These are phyloP conservation scores for Euphorbia celastroides DNA, from an alignment of 441 rosid species.

Conservation along the genomic window DNA sequence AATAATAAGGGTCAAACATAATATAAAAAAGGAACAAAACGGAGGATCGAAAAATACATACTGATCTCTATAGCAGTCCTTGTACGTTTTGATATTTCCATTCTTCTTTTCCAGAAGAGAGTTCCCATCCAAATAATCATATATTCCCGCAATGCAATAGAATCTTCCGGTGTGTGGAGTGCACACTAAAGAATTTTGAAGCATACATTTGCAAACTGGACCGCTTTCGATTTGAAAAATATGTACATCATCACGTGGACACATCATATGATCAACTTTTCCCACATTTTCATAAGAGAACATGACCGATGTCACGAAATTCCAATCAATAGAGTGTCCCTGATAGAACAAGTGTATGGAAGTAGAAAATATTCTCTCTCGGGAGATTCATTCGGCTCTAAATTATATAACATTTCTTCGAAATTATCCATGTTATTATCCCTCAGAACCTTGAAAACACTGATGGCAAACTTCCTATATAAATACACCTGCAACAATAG, in stretches of 20 bases:
- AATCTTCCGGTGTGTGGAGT: slow-evolving; percentile 68
- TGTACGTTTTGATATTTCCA: slow-evolving; percentile 39
- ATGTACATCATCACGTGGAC: slow-evolving; percentile 29
- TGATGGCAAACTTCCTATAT: slow-evolving; percentile 62
- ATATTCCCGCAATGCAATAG: slow-evolving; percentile 52
- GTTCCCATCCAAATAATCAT: slow-evolving; percentile 37
- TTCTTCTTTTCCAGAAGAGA: slow-evolving; percentile 42
- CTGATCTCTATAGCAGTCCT: slow-evolving; percentile 45
- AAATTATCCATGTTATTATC: slow-evolving; percentile 35
- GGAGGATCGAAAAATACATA: slow-evolving; percentile 20
- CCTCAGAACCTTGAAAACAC: slow-evolving; percentile 56
- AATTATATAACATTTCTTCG: slow-evolving; percentile 29
- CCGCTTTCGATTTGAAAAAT: slow-evolving; percentile 48
- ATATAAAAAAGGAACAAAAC: neutral
- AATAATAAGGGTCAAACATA: neutral
- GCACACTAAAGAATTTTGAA: slow-evolving; percentile 57
- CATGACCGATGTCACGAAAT: slow-evolving; percentile 34
- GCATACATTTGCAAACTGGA: slow-evolving; percentile 40
- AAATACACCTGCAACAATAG: slow-evolving; percentile 41
- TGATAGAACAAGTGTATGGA: slow-evolving; percentile 31
- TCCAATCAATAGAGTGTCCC: slow-evolving; percentile 49
- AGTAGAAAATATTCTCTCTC: slow-evolving; percentile 63
- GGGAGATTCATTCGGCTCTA: slow-evolving; percentile 21
- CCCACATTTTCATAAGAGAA: slow-evolving; percentile 23
- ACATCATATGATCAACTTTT: slow-evolving; percentile 32